phyloP scores from a whole-genome alignment of 768 basidiomycete genomes.

The Tremella mesenterica region DNA sequence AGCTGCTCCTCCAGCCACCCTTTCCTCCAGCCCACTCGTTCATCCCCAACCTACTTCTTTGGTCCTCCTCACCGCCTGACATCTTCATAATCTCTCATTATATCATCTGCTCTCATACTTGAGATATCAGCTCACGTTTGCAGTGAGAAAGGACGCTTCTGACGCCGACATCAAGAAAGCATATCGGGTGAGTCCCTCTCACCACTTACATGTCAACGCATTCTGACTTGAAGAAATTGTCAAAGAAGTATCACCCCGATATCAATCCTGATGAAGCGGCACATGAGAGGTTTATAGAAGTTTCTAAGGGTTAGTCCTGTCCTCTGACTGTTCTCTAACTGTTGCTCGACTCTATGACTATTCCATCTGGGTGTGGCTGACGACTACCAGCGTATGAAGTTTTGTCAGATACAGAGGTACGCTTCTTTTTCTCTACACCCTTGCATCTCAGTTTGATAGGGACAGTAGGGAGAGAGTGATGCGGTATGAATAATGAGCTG shows the following conservation, averaged over 20 bases:
- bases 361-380: background rate
- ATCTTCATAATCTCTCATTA: no score
- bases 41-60: no score
- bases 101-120: constrained; percentile 2
- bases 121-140: background rate
- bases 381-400: constrained; percentile 68
- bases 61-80: no score
- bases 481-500: constrained; percentile 49
- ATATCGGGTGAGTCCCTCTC: constrained; percentile 54
- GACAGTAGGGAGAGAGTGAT: no score
- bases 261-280: constrained; percentile 77
- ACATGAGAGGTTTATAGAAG: constrained; percentile 78
- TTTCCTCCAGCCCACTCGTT: no score
- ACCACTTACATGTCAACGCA: background rate
- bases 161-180: constrained; percentile 85
- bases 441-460: background rate
- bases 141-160: constrained; percentile 66
- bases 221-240: constrained; percentile 50
- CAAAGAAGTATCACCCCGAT: constrained; percentile 86
- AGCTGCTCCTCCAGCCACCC: constrained; percentile 3
- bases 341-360: constrained; percentile 38
- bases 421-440: constrained; percentile 24
- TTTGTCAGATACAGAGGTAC: constrained; percentile 72
- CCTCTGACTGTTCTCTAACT: no score
- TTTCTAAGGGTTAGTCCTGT: constrained; percentile 63